phyloP scores from a whole-genome alignment of 2,329 filamentous ascomycete genomes.

The Chaetomiaceae sp. region DNA sequence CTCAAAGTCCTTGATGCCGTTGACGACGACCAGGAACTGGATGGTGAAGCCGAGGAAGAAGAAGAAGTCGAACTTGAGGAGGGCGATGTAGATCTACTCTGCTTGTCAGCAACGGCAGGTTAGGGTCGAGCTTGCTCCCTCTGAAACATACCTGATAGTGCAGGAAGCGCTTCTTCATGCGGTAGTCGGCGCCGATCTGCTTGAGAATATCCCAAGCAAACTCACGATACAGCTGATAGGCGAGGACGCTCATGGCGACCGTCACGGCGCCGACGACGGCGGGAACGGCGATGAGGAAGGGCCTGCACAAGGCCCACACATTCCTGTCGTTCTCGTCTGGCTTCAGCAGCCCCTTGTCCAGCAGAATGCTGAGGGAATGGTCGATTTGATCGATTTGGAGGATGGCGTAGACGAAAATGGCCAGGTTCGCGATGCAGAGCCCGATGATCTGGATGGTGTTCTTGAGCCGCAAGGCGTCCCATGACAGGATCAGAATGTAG shows the following conservation, averaged over 20 bases:
- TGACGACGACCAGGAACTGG: slow-evolving; percentile 93
- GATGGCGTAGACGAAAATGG: slow-evolving; percentile 85
- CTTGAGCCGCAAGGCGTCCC: slow-evolving; percentile 88
- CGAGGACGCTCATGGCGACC: slow-evolving; percentile 66
- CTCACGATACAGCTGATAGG: slow-evolving; percentile 96
- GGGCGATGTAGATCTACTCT: slow-evolving; percentile 84
- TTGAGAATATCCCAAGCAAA: slow-evolving; percentile 99
- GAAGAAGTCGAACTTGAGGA: slow-evolving; percentile 99
- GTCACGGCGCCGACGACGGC: slow-evolving; percentile 75
- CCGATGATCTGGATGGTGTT: slow-evolving; percentile 99
- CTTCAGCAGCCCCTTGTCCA: slow-evolving; percentile 41
- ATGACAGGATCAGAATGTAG: slow-evolving; percentile 84
- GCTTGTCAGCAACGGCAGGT: neutral
- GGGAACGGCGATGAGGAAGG: slow-evolving; percentile 81
- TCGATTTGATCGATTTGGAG: slow-evolving; percentile 90
- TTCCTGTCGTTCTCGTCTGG: slow-evolving; percentile 28
- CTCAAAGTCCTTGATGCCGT: slow-evolving; percentile 63
- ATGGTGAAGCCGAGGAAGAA: slow-evolving; percentile 99
- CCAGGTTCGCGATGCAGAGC: slow-evolving; percentile 86
- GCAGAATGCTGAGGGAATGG: slow-evolving; percentile 61
- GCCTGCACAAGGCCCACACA: slow-evolving; percentile 67
- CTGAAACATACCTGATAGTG: slow-evolving; percentile 74
- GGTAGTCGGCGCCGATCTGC: slow-evolving; percentile 93
- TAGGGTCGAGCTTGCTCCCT: no score
- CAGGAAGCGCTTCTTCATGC: slow-evolving; percentile 94